A percentile compares a stretch with the other conserved stretches of the same genome.
These are phyloP conservation scores for Chlorella sp. DNA, from an alignment of 139 green algal species.

Conservation along the genomic window DNA sequence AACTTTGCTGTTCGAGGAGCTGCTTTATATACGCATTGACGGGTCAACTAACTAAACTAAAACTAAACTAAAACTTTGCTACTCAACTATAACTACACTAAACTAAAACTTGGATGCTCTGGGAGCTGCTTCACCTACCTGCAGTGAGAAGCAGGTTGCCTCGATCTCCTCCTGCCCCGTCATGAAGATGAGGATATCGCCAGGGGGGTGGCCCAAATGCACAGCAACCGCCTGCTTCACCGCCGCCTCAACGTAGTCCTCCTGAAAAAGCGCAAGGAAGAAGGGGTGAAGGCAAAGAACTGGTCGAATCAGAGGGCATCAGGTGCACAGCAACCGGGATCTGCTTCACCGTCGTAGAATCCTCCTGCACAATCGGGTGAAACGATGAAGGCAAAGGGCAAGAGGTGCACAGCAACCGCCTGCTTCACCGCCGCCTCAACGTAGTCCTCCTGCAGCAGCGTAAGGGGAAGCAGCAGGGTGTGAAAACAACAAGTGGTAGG, in stretches of 20 bases:
- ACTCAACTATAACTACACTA: no score
- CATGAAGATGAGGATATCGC: slow-evolving; percentile 99
- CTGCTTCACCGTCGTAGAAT: no score
- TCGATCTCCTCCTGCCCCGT: slow-evolving; percentile 98
- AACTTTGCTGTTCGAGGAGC: no score
- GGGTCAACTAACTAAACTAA: no score
- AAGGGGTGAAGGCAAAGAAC: background rate
- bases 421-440: slow-evolving; percentile 98
- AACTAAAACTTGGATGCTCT: no score
- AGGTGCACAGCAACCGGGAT: no score
- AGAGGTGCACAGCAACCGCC: slow-evolving; percentile 95
- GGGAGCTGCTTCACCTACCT: slow-evolving; percentile 38
- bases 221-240: slow-evolving; percentile 97
- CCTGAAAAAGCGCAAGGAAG: slow-evolving; percentile 50
- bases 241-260: slow-evolving; percentile 98
- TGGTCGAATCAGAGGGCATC: background rate
- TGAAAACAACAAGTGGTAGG: background rate
- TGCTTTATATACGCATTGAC: no score
- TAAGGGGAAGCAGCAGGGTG: background rate
- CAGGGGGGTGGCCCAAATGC: slow-evolving; percentile 85
- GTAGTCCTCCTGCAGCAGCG: slow-evolving; percentile 88
- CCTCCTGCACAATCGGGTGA: no score
- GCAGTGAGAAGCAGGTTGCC: slow-evolving; percentile 87
- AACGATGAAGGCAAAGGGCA: no score
- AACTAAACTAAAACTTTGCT: no score